phyloP scores from a whole-genome alignment of 768 basidiomycete genomes.

The Myochromella boudieri region DNA sequence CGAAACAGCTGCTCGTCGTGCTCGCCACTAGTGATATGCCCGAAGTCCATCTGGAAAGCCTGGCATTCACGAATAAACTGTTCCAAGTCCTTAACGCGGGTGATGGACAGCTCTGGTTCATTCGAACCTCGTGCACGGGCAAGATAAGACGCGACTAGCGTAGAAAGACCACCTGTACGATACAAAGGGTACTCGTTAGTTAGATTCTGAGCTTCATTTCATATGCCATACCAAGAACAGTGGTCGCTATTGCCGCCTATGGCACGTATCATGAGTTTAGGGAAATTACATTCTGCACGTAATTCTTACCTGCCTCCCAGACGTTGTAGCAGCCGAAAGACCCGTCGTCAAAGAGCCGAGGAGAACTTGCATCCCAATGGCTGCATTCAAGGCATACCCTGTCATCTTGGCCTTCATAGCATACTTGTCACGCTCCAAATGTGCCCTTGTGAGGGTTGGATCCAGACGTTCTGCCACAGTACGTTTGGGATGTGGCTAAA shows the following conservation, averaged over 20 bases:
- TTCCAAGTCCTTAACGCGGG: constrained; percentile 60
- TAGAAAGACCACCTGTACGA: constrained; percentile 56
- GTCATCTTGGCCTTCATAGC: constrained; percentile 43
- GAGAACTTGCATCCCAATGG: constrained; percentile 64
- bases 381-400: constrained; percentile 39
- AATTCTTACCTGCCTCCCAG: constrained; percentile 38
- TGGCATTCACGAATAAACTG: constrained; percentile 63
- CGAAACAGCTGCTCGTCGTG: constrained; percentile 34
- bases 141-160: constrained; percentile 69
- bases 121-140: constrained; percentile 68
- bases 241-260: constrained; percentile 36
- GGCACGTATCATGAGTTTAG: background rate
- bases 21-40: constrained; percentile 35
- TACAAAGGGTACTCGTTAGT: background rate
- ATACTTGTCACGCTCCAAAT: constrained; percentile 44
- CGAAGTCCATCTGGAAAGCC: constrained; percentile 61
- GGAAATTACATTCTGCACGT: background rate
- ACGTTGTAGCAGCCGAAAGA: constrained; percentile 46
- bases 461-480: constrained; percentile 53
- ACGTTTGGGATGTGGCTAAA: constrained; percentile 21
- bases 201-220: background rate
- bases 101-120: constrained; percentile 64
- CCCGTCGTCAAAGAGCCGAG: constrained; percentile 71
- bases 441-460: constrained; percentile 53
- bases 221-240: constrained; percentile 33